phyloP scores from a whole-genome alignment of 78 protist genomes.

The Monosiga brevicollis region DNA sequence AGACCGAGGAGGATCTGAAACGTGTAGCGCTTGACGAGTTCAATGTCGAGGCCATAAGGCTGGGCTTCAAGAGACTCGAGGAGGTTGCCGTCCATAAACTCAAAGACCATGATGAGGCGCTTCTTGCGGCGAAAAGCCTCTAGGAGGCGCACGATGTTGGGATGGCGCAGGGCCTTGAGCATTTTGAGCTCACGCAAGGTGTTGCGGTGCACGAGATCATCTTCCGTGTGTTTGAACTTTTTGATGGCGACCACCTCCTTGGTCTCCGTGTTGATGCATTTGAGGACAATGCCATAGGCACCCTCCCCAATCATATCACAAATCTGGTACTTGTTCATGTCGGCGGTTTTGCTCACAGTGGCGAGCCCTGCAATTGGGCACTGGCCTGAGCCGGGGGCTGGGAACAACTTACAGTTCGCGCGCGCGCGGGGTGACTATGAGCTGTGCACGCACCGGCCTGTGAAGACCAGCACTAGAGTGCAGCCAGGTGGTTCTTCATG shows the following conservation, averaged over 20 bases:
- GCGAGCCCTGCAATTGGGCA: not conserved
- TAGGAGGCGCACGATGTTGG: slow-evolving; percentile 46
- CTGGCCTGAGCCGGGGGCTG: not conserved
- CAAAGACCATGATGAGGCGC: slow-evolving; percentile 60
- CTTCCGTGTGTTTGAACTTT: slow-evolving; percentile 58
- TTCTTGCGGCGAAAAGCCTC: slow-evolving; percentile 52
- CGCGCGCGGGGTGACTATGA: not conserved
- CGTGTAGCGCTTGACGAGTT: slow-evolving; percentile 31
- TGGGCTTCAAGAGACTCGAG: slow-evolving; percentile 41
- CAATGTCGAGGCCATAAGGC: slow-evolving; percentile 30
- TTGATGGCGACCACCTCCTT: slow-evolving; percentile 56
- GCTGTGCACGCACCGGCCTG: not conserved
- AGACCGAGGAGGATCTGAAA: slow-evolving; percentile 79
- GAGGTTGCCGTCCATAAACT: slow-evolving; percentile 42
- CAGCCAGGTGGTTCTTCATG: not conserved
- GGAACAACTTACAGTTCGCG: not conserved
- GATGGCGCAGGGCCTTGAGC: slow-evolving; percentile 46
- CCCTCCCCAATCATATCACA: slow-evolving; percentile 60
- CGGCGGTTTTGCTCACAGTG: not conserved
- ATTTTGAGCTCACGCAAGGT: slow-evolving; percentile 52
- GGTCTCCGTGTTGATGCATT: slow-evolving; percentile 51
- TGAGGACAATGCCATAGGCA: slow-evolving; percentile 73
- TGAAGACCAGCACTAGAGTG: not conserved
- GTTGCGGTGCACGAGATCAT: slow-evolving; percentile 35
- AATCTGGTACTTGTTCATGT: slow-evolving; percentile 40